A percentile compares a stretch with the other conserved stretches of the same genome.
phyloP scores from a whole-genome alignment of 176 grass and related monocot genomes.

The Elymus sibiricus region DNA sequence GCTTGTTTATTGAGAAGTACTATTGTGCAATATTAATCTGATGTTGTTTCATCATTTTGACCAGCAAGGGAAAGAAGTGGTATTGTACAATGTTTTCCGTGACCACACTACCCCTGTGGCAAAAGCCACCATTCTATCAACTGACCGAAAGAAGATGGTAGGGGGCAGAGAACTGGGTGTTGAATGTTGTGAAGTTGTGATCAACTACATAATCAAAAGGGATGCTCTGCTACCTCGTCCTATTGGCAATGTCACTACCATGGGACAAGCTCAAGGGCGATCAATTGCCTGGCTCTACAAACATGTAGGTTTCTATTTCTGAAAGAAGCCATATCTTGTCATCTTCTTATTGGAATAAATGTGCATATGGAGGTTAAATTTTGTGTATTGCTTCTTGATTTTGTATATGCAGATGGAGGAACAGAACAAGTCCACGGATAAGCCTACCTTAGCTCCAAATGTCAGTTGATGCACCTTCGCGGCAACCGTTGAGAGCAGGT shows the following conservation, averaged over 20 bases:
- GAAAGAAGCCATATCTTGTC: neutral
- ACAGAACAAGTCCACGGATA: neutral
- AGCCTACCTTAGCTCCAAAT: neutral
- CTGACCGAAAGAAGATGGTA: neutral
- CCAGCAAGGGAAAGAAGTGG: neutral
- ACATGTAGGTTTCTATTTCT: neutral
- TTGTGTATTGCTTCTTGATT: neutral
- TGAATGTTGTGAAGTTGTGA: neutral
- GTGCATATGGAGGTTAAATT: neutral
- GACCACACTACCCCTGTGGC: neutral
- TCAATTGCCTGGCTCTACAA: neutral
- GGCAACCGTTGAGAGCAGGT: neutral
- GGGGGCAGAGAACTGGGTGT: neutral
- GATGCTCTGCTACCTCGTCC: neutral
- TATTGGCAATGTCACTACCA: neutral
- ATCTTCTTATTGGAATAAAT: neutral
- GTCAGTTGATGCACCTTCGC: too few species aligned
- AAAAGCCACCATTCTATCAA: neutral
- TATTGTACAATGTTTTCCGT: neutral
- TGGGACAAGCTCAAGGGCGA: neutral
- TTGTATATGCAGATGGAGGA: neutral
- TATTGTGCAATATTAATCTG: neutral
- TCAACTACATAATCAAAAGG: neutral
- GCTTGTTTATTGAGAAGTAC: neutral
- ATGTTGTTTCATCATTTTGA: neutral